Percentiles rank a stretch among this genome's conserved stretches.
phyloP scores from a whole-genome alignment of 768 basidiomycete genomes.

The Mycena indigotica region DNA sequence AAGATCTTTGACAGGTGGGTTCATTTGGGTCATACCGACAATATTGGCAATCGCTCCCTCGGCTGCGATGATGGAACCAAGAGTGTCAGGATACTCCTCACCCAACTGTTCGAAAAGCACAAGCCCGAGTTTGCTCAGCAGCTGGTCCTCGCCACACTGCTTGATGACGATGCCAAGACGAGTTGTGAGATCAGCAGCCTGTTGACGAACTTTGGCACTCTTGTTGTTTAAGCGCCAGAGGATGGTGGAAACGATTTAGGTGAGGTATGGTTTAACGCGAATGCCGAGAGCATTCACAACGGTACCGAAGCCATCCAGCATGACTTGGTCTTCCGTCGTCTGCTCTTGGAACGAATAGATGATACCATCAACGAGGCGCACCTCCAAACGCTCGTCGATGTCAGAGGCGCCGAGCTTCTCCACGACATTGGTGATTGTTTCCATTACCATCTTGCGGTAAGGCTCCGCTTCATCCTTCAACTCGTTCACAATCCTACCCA shows the following conservation, averaged over 20 bases:
- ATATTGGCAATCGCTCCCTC: slow-evolving; percentile 98
- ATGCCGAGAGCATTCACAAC: slow-evolving; percentile 95
- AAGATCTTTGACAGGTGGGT: slow-evolving; percentile 98
- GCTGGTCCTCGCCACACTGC: slow-evolving; percentile 94
- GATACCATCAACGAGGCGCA: slow-evolving; percentile 93
- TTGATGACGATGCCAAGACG: slow-evolving; percentile 96
- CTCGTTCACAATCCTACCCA: slow-evolving; percentile 83
- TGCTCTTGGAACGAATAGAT: slow-evolving; percentile 99
- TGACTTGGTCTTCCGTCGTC: slow-evolving; percentile 96
- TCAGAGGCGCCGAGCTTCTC: slow-evolving; percentile 91
- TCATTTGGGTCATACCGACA: slow-evolving; percentile 99
- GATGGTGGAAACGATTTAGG: slow-evolving; percentile 97
- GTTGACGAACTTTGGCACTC: slow-evolving; percentile 97
- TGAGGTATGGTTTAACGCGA: slow-evolving; percentile 96
- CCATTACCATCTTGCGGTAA: slow-evolving; percentile 99
- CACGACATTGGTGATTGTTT: slow-evolving; percentile 96
- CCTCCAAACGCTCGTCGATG: slow-evolving; percentile 92
- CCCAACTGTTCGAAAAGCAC: slow-evolving; percentile 98
- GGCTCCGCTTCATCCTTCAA: slow-evolving; percentile 89
- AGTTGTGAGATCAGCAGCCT: slow-evolving; percentile 94
- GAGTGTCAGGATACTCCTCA: slow-evolving; percentile 99
- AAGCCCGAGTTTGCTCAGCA: slow-evolving; percentile 92
- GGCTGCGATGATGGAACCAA: slow-evolving; percentile 98
- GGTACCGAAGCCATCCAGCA: slow-evolving; percentile 97
- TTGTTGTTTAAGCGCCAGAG: slow-evolving; percentile 99